Conservation (phyloP, 345 rosid species). For the Syzygium oleosum region DNA sequence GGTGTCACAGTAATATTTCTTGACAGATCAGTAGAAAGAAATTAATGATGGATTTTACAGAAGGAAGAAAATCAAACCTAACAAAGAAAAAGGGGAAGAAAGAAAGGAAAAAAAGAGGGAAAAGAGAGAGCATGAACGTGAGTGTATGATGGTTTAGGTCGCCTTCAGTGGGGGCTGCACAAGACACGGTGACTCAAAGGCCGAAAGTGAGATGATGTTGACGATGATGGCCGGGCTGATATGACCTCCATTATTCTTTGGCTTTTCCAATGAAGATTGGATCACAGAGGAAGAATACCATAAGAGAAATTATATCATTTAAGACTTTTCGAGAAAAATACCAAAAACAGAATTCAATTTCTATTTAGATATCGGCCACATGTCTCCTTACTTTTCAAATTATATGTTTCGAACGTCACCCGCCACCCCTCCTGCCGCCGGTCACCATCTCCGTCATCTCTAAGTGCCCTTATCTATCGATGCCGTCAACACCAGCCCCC, state of each 20-base stretch:
- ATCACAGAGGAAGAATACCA: not conserved
- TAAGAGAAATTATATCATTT: not conserved
- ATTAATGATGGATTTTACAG: not conserved
- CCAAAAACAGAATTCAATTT: not conserved
- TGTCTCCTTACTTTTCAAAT: not conserved
- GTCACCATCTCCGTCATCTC: not conserved
- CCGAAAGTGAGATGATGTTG: not conserved
- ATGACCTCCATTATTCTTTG: not conserved
- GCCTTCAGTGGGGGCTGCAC: conserved; percentile 23
- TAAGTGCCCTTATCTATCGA: not conserved
- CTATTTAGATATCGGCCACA: not conserved
- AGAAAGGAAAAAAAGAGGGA: not conserved
- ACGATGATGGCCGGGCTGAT: not conserved
- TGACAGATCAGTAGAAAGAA: conserved; percentile 4
- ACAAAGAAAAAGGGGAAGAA: not conserved
- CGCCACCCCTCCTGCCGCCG: not conserved
- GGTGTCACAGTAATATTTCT: not conserved
- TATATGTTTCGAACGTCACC: not conserved
- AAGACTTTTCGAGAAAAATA: not conserved
- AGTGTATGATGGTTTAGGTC: conserved; percentile 9
- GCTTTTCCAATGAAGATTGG: not conserved
- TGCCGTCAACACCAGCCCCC: not conserved
- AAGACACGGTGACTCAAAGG: conserved; percentile 16
- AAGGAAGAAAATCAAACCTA: not conserved
- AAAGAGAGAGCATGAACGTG: conserved; percentile 2